A percentile compares a stretch with the other conserved stretches of the same genome.
These are phyloP conservation scores for Amniculicola lignicola DNA, from an alignment of 495 filamentous ascomycete species.

Conservation along the genomic window DNA sequence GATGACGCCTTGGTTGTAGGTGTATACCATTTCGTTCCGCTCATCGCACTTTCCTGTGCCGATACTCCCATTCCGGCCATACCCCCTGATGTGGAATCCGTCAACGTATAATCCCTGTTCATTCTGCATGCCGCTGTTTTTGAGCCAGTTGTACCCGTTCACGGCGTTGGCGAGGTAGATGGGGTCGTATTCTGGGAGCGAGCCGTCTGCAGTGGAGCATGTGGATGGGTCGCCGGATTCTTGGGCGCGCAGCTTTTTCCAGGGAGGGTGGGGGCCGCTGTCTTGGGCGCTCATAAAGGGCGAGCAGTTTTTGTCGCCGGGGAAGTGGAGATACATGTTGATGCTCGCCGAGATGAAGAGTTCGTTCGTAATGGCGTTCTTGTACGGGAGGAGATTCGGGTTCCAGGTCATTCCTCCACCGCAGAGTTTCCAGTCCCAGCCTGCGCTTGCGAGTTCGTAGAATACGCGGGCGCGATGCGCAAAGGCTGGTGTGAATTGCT, in stretches of 20 bases:
- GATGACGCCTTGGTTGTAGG: conserved; percentile 96
- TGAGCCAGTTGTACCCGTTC: conserved; percentile 79
- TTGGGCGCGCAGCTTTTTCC: not conserved
- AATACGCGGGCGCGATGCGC: conserved; percentile 86
- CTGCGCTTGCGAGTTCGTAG: conserved; percentile 73
- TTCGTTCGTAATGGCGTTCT: conserved; percentile 97
- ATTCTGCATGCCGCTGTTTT: conserved; percentile 76
- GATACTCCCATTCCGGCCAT: conserved; percentile 52
- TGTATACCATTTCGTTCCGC: conserved; percentile 85
- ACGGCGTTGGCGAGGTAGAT: conserved; percentile 67
- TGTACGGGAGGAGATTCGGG: conserved; percentile 77
- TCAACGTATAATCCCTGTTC: conserved; percentile 74
- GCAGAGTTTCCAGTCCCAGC: conserved; percentile 82
- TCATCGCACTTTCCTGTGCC: conserved; percentile 64
- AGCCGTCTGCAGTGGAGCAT: not conserved
- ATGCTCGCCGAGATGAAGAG: conserved; percentile 80
- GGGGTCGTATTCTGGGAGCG: conserved; percentile 56
- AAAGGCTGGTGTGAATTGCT: conserved; percentile 71
- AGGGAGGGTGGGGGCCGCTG: not conserved
- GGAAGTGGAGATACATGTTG: conserved; percentile 88
- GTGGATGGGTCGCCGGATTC: not conserved
- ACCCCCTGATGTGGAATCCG: conserved; percentile 83
- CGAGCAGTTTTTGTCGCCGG: conserved; percentile 68
- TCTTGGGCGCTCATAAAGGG: conserved; percentile 53
- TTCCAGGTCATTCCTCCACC: conserved; percentile 93